Evolutionary conservation across 75 land plant genomes (phyloP), one percentile per base, ranked within the genome.

Genomic region (Selaginella moellendorffii): DNA sequence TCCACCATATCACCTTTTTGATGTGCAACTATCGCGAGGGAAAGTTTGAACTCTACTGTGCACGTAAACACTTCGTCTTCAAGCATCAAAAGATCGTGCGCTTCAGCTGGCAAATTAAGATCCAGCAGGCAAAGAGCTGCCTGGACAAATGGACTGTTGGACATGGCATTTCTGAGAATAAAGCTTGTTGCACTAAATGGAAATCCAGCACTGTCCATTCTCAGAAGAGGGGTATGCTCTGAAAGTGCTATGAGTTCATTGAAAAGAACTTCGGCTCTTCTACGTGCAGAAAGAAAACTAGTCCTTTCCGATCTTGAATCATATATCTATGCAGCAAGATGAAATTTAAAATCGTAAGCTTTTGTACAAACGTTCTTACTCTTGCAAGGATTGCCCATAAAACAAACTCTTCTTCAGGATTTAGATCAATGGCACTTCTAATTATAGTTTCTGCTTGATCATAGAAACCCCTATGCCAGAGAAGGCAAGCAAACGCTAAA

Each of bases 331-430:
- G 46, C 5, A 36, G 14, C 5, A 5, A 5, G 14, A 36, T 36
- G 14, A 36, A 36, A 36, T 14, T 36, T 36, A 36, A n/a, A n/a
- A n/a, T n/a, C n/a, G n/a, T n/a, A n/a, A n/a, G n/a, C n/a, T n/a
- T n/a, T n/a, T n/a, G n/a, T n/a, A n/a, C n/a, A n/a, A n/a, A n/a
- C n/a, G n/a, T n/a, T 24, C 19, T 10, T 29, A 75, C 77, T 30
- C 65, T 72, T 27, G 72, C 66, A 0, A 75, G 63, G 28, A 75
- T 65, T 20, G 63, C 67, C 77, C 77, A 75, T 2, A 62, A 61
- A 21, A 75, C 56, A 29, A 61, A 63, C 9, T 70, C 73, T 24
- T 70, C 73, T 31, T 59, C 51, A 9, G 69, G 61, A 21, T 75
- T 63, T 0, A 70, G 69, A 24, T 65, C 73, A 24, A 70, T 70